These are phyloP conservation scores for Fimicolochytrium jonesii DNA, from an alignment of 192 early-diverging fungal species.

Conservation along the genomic window DNA sequence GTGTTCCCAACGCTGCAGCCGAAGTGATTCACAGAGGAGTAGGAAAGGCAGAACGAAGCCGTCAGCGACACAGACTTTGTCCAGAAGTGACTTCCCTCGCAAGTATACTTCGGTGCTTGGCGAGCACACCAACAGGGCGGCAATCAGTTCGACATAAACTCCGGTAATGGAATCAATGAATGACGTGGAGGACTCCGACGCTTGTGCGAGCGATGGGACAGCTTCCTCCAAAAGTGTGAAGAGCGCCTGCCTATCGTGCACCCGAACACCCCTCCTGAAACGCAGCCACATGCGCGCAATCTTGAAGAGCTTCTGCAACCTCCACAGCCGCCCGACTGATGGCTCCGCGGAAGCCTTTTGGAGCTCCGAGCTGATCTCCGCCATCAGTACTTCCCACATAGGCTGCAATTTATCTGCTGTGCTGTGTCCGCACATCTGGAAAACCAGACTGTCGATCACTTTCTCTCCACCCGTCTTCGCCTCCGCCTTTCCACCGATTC, in stretches of 20 bases:
- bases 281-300: slow-evolving; percentile 17
- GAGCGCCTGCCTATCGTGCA: slow-evolving; percentile 26
- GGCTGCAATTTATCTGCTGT: slow-evolving; percentile 22
- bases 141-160: no score
- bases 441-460: slow-evolving; percentile 25
- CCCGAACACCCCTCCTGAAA: slow-evolving; percentile 18
- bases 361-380: not conserved
- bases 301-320: not conserved
- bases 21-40: slow-evolving; percentile 47
- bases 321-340: not conserved
- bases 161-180: no score
- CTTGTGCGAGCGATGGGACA: no score
- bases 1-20: slow-evolving; percentile 61
- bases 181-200: no score
- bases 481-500: slow-evolving; percentile 8
- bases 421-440: slow-evolving; percentile 28
- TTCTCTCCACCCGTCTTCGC: slow-evolving; percentile 23
- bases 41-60: not conserved
- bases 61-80: slow-evolving; percentile 41
- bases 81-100: slow-evolving; percentile 47
- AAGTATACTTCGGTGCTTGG: no score
- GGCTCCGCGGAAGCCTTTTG: not conserved
- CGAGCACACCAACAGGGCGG: no score
- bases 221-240: no score
- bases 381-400: slow-evolving; percentile 31